A percentile compares a stretch with the other conserved stretches of the same genome.
phyloP scores from a whole-genome alignment of 306 rosid genomes.

The Boehmeria nivea region DNA sequence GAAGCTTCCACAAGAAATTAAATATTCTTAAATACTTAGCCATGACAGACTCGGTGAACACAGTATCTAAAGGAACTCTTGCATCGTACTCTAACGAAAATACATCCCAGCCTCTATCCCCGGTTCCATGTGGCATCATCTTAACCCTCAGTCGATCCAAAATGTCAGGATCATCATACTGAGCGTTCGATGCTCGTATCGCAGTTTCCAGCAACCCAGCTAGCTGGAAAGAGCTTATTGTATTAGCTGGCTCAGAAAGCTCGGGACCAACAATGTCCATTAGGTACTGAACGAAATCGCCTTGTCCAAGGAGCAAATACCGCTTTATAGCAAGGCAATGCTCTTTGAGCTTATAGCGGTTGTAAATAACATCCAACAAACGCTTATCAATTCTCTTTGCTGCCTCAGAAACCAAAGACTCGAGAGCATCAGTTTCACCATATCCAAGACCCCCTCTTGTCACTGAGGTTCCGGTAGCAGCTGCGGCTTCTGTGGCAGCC shows the following conservation, averaged over 20 bases:
- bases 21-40: slow-evolving; percentile 82
- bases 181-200: slow-evolving; percentile 87
- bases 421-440: slow-evolving; percentile 92
- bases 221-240: slow-evolving; percentile 86
- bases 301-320: slow-evolving; percentile 85
- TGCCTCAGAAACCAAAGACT: slow-evolving; percentile 82
- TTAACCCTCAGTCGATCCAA: slow-evolving; percentile 88
- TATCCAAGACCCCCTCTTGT: slow-evolving; percentile 85
- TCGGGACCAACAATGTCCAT: slow-evolving; percentile 97
- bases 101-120: slow-evolving; percentile 97
- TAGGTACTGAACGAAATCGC: slow-evolving; percentile 94
- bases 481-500: slow-evolving; percentile 73
- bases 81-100: slow-evolving; percentile 94
- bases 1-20: slow-evolving; percentile 94
- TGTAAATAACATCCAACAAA: slow-evolving; percentile 78
- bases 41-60: slow-evolving; percentile 94
- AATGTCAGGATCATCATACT: slow-evolving; percentile 88
- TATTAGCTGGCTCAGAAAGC: slow-evolving; percentile 91
- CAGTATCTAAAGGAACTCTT: slow-evolving; percentile 80
- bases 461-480: slow-evolving; percentile 62
- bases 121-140: slow-evolving; percentile 96
- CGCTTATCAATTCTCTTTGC: slow-evolving; percentile 90
- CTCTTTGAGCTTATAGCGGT: slow-evolving; percentile 78
- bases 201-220: slow-evolving; percentile 93
- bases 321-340: slow-evolving; percentile 96